Conservation (phyloP, 1,139 yeast species). For the Zhuliangozyma blackwelliae region DNA sequence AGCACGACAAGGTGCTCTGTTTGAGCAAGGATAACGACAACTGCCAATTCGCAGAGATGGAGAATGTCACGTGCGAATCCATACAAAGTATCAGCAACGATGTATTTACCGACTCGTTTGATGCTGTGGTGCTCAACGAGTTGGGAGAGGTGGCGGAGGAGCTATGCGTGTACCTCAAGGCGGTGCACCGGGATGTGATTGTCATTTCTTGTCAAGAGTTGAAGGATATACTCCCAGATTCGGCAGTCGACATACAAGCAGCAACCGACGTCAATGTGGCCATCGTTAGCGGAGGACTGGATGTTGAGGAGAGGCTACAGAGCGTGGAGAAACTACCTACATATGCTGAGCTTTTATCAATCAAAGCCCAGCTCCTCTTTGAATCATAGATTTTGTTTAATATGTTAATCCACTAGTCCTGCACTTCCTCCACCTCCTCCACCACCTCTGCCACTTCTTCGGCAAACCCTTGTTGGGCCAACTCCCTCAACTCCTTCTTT, state of each 20-base stretch:
- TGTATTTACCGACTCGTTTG: conserved; percentile 1
- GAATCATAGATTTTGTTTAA: too few species aligned
- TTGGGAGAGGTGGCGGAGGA: conserved; percentile 3
- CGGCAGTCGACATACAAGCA: too few species aligned
- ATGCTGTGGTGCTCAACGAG: conserved; percentile 5
- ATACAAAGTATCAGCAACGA: conserved; percentile 3
- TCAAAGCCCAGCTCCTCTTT: too few species aligned
- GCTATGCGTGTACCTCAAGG: conserved; percentile 3
- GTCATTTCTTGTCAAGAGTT: conserved; percentile 3
- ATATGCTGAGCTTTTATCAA: background rate
- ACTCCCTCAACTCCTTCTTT: conserved; percentile 31
- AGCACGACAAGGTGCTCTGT: conserved; percentile 3
- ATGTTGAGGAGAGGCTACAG: too few species aligned
- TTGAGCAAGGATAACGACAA: conserved; percentile 1
- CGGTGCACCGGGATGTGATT: conserved; percentile 1
- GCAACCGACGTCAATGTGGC: too few species aligned
- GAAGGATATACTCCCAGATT: too few species aligned
- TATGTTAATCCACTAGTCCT: too few species aligned
- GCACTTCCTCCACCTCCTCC: background rate
- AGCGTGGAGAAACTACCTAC: background rate
- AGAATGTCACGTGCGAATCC: conserved; percentile 2
- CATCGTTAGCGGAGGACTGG: too few species aligned
- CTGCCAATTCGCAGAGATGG: background rate
- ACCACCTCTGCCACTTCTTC: conserved; percentile 12
- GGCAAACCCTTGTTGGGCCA: conserved; percentile 40